These are phyloP conservation scores for Brassica rapa DNA, from an alignment of 345 rosid genomes.

Conservation along the genomic window DNA sequence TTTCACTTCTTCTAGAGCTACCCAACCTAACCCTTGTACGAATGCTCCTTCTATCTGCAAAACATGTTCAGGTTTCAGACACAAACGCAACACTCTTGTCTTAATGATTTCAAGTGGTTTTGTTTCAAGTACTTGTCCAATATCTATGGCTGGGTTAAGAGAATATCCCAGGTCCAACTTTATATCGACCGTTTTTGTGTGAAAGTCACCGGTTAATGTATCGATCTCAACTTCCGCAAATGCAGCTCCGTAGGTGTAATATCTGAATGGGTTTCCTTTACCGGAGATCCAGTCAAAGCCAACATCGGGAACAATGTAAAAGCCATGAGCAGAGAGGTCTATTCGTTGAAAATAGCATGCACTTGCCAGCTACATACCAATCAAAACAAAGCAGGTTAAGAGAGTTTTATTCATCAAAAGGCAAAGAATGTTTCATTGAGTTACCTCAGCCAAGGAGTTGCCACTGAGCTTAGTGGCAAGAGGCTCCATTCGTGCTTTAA, in stretches of 20 bases:
- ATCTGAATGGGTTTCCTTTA: constrained; percentile 57
- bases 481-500: constrained; percentile 39
- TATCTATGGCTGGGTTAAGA: constrained; percentile 87
- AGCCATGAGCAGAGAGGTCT: constrained; percentile 94
- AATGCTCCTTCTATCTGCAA: constrained; percentile 11
- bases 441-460: constrained; percentile 78
- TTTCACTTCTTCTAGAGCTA: constrained; percentile 7
- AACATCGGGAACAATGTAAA: constrained; percentile 74
- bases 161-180: constrained; percentile 87
- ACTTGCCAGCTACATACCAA: constrained; percentile 4
- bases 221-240: constrained; percentile 43
- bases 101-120: not conserved
- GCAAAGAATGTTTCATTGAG: not conserved
- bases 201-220: constrained; percentile 88
- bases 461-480: constrained; percentile 69
- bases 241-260: not conserved
- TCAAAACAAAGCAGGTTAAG: not conserved
- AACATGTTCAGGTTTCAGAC: not conserved
- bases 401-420: constrained; percentile 5
- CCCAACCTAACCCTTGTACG: not conserved
- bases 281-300: constrained; percentile 84
- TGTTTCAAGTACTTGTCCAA: not conserved
- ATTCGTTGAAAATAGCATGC: constrained; percentile 74
- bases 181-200: constrained; percentile 69
- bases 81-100: not conserved